Base-by-base conservation (phyloP, 495 filamentous ascomycete species). In the Talaromyces proteolyticus region DNA sequence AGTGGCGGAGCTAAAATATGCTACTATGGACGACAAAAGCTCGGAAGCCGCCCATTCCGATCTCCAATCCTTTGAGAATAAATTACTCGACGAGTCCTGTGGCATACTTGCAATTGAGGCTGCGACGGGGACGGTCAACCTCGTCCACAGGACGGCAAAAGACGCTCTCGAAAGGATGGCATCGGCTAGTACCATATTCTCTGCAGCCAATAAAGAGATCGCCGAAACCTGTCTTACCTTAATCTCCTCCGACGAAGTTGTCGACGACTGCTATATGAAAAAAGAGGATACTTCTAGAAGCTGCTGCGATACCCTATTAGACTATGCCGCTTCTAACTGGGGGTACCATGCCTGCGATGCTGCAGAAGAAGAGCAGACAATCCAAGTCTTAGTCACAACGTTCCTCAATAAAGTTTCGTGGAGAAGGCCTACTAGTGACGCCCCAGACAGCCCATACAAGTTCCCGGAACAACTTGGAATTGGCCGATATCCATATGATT, bases 341-440 rank as follows among this genome's bases (percentile, higher is more conserved):
- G 66, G 66, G 5, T 40, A 52, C 6, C 66, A 69, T 49, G 57
- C 66, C 0, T 51, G 58, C 0, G 58, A 64, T 7, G 55, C 64
- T 0, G 26, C 37, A 0, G 62, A 66, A 16, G 64, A 67, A 7
- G 66, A 69, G 44, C 56, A 58, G 25, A 61, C 64, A 0, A 63
- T 47, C 0, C 62, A 67, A 18, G 66, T 69, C 0, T 39, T 69
- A 0, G 63, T 65, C 24, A 47, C 42, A 16, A 48, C 66, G 0
- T 69, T 69, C 26, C 52, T 69, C 17, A 69, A 69, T 23, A 69
- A 69, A 34, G 53, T 69, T n/a, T 43, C 37, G 0, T 69, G 66
- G 66, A 55, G 64, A 47, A 39, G 62, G 1, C 66, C 66, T 1
- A 59, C 64, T 4, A n/a, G 16, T 56, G 19, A 49, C 47, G 6